Evolutionary conservation across 2,329 filamentous ascomycete genomes (phyloP).

Genomic region (Colletotrichum higginsianum): DNA sequence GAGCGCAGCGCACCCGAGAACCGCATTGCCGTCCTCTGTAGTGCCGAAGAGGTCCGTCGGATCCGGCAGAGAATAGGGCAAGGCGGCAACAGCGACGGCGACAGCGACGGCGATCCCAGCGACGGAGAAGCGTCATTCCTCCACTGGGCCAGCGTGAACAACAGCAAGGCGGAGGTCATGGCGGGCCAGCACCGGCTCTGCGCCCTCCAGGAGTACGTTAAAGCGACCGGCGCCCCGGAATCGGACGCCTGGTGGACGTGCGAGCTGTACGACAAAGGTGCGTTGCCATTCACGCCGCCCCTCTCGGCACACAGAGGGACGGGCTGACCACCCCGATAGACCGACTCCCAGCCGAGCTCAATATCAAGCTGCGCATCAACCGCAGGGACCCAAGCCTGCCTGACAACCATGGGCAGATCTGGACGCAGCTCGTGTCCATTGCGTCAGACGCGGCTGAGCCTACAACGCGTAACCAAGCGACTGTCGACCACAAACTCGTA

Average conservation of each 20-base stretch:
- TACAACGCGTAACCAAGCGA: background rate
- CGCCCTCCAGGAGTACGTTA: background rate
- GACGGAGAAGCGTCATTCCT: too few relatives aligned
- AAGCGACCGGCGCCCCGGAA: background rate
- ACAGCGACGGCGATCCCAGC: too few relatives aligned
- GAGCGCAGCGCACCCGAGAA: too few relatives aligned
- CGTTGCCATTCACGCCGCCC: background rate
- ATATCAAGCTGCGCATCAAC: background rate
- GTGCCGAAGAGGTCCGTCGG: too few relatives aligned
- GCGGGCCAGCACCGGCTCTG: background rate
- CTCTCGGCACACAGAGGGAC: background rate
- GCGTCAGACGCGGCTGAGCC: background rate
- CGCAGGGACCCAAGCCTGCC: too few relatives aligned
- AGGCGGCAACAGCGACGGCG: too few relatives aligned
- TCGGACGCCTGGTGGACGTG: background rate
- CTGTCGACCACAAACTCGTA: background rate
- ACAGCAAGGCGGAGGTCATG: background rate
- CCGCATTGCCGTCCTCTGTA: too few relatives aligned
- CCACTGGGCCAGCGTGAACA: background rate
- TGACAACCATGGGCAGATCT: too few relatives aligned
- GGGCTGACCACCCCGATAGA: background rate
- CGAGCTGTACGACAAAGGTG: background rate
- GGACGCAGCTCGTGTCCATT: too few relatives aligned
- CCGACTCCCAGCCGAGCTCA: background rate
- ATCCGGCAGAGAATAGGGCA: too few relatives aligned